These are phyloP conservation scores for Leccinum imitatum DNA, from an alignment of 768 basidiomycete genomes.

Conservation along the genomic window DNA sequence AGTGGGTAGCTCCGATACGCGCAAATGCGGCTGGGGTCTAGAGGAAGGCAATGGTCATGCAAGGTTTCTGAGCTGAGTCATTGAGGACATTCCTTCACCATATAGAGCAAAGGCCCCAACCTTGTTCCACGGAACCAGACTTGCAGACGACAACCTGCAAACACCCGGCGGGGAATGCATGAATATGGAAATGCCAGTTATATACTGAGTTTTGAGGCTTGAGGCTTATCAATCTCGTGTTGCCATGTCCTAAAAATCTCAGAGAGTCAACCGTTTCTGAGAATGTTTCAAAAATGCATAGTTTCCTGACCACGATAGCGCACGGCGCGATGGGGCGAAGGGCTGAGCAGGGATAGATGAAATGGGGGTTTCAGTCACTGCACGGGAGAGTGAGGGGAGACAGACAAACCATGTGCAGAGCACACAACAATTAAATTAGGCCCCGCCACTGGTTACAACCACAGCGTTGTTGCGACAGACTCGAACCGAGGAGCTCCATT, in stretches of 20 bases:
- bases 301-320: neutral
- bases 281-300: neutral
- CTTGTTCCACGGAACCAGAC: constrained; percentile 3
- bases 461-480: too few relatives aligned
- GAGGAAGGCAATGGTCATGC: constrained; percentile 5
- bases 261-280: neutral
- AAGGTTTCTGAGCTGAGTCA: neutral
- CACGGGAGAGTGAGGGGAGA: neutral
- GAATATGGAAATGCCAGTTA: constrained; percentile 5
- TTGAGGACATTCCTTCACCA: constrained; percentile 6
- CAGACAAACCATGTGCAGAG: too few relatives aligned
- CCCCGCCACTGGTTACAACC: too few relatives aligned
- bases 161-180: neutral
- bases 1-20: neutral
- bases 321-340: neutral
- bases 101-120: constrained; percentile 2
- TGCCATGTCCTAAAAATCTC: constrained; percentile 6
- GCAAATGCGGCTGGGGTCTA: neutral
- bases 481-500: too few relatives aligned
- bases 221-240: neutral
- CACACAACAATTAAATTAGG: too few relatives aligned
- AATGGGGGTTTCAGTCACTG: neutral
- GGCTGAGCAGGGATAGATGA: neutral
- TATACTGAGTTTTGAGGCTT: neutral
- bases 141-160: neutral